These are phyloP conservation scores for Linum tenue DNA, from an alignment of 345 rosid genomes.

Conservation along the genomic window DNA sequence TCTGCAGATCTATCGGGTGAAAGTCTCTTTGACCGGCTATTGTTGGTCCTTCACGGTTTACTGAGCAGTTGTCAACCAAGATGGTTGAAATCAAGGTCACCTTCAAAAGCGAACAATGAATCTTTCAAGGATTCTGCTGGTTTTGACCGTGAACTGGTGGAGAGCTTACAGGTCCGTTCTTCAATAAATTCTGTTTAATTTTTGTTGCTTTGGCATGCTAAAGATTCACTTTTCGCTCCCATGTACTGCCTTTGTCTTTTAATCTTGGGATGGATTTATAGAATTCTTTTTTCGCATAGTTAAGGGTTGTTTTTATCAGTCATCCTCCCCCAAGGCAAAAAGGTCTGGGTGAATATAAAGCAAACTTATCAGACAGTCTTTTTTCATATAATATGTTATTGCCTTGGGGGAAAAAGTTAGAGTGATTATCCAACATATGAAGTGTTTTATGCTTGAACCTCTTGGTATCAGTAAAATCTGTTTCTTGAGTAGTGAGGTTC, in stretches of 20 bases:
- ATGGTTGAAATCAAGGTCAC: constrained; percentile 64
- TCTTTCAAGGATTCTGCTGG: constrained; percentile 42
- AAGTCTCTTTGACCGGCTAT: constrained; percentile 68
- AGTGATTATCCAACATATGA: too few species aligned
- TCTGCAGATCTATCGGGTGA: constrained; percentile 47
- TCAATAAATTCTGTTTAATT: constrained; percentile 2
- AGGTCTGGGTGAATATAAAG: too few species aligned
- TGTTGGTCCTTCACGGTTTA: constrained; percentile 75
- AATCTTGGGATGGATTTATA: not conserved
- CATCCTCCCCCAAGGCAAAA: too few species aligned
- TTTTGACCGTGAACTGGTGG: constrained; percentile 71
- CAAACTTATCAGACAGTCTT: too few species aligned
- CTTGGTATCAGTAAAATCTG: too few species aligned
- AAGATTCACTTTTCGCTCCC: too few species aligned
- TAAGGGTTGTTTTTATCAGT: too few species aligned
- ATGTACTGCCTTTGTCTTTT: not conserved
- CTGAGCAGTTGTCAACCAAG: constrained; percentile 63
- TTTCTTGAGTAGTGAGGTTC: not conserved
- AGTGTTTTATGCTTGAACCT: too few species aligned
- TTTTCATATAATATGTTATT: too few species aligned
- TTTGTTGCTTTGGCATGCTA: not conserved
- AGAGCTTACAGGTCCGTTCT: constrained; percentile 74
- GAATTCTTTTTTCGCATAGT: not conserved
- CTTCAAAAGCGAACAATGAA: constrained; percentile 34
- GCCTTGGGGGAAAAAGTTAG: too few species aligned